phyloP scores from a whole-genome alignment of 1,139 yeast species.

The Magnusiomyces ingens region DNA sequence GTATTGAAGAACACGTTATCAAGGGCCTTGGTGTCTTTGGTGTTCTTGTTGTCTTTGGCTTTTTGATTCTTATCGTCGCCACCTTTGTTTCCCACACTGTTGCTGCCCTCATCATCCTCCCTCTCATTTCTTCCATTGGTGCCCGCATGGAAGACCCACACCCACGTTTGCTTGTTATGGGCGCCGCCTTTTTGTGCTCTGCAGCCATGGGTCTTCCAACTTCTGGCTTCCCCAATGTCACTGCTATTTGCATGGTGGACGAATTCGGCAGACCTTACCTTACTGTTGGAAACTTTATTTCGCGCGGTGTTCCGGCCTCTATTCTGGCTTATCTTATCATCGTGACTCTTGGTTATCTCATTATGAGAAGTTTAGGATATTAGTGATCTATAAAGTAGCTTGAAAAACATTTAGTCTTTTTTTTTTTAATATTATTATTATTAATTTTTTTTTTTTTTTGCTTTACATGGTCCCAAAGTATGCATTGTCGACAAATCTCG shows the following conservation, averaged over 20 bases:
- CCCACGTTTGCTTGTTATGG: constrained; percentile 70
- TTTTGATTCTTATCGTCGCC: constrained; percentile 72
- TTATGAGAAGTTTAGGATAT: constrained; percentile 52
- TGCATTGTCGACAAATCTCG: constrained; percentile 65
- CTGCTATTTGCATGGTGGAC: constrained; percentile 88
- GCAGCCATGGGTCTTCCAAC: constrained; percentile 96
- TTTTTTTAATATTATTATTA: background rate
- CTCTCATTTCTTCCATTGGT: constrained; percentile 84
- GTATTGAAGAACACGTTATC: constrained; percentile 55
- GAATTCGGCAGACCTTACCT: constrained; percentile 83
- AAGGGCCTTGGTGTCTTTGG: constrained; percentile 55
- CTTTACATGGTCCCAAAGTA: constrained; percentile 62
- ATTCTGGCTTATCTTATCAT: constrained; percentile 61
- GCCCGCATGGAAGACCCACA: constrained; percentile 60
- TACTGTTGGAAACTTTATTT: constrained; percentile 74
- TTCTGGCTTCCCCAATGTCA: constrained; percentile 93
- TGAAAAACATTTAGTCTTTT: background rate
- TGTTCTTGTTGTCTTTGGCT: constrained; percentile 68
- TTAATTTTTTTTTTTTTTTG: background rate
- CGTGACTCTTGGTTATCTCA: constrained; percentile 70
- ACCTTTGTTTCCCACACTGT: constrained; percentile 95
- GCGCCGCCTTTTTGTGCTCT: constrained; percentile 76
- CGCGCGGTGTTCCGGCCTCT: constrained; percentile 84
- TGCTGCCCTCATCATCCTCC: constrained; percentile 85
- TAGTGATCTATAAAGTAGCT: constrained; percentile 15